These are phyloP conservation scores for Sesbania bispinosa DNA, from an alignment of 306 rosid genomes.

Conservation along the genomic window DNA sequence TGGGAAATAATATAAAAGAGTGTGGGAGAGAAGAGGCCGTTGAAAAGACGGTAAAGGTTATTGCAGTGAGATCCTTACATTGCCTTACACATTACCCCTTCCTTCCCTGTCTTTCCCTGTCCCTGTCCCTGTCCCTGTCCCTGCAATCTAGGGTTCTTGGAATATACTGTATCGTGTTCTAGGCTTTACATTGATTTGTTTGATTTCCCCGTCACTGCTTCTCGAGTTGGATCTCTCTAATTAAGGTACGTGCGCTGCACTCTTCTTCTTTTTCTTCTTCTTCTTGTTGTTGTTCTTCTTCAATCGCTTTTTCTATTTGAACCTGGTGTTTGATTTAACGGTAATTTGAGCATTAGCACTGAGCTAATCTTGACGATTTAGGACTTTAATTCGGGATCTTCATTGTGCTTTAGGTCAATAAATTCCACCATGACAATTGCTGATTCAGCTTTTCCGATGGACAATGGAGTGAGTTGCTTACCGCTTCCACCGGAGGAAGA, in stretches of 20 bases:
- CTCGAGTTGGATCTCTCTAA: slow-evolving; percentile 30
- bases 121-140: slow-evolving; percentile 5
- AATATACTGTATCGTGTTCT: slow-evolving; percentile 18
- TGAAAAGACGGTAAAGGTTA: slow-evolving; percentile 34
- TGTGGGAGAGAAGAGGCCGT: slow-evolving; percentile 13
- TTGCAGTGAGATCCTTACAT: slow-evolving; percentile 14
- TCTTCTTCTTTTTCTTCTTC: neutral
- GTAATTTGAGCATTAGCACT: slow-evolving; percentile 6
- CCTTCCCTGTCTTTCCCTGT: neutral
- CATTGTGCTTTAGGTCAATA: neutral
- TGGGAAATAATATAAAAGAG: neutral
- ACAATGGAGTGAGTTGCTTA: slow-evolving; percentile 58
- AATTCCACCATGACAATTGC: slow-evolving; percentile 63
- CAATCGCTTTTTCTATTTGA: neutral
- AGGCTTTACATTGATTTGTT: neutral
- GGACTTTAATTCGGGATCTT: slow-evolving; percentile 39
- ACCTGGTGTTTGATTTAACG: neutral
- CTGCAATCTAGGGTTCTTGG: slow-evolving; percentile 53
- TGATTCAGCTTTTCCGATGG: slow-evolving; percentile 68
- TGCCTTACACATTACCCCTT: neutral
- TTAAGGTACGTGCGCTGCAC: slow-evolving; percentile 39
- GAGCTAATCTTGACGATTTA: slow-evolving; percentile 7
- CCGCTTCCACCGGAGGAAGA: slow-evolving; percentile 82
- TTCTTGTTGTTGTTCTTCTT: too few species aligned
- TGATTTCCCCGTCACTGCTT: slow-evolving; percentile 4